phyloP scores from a whole-genome alignment of 768 basidiomycete species.

The Pisolithus tinctorius region DNA sequence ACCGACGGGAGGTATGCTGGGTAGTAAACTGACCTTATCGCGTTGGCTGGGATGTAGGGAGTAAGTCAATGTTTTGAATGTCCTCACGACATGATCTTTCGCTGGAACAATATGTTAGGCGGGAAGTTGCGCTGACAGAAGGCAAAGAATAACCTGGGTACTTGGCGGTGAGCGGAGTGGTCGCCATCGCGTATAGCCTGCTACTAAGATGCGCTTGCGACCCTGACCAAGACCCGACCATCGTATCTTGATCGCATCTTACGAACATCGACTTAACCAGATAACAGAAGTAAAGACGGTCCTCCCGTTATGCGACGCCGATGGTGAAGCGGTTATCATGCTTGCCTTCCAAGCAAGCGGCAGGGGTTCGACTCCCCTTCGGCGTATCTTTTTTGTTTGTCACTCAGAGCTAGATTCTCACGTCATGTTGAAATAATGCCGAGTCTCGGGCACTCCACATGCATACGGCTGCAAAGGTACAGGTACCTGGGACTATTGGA shows the following conservation, averaged over 20 bases:
- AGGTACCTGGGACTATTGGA: too few relatives aligned
- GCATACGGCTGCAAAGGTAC: too few relatives aligned
- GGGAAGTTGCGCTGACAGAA: background rate
- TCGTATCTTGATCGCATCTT: too few relatives aligned
- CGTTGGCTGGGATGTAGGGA: constrained; percentile 44
- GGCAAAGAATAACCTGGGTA: background rate
- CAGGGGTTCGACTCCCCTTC: constrained; percentile 76
- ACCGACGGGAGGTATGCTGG: background rate
- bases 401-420: background rate
- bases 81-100: constrained; percentile 45
- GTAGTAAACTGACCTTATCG: constrained; percentile 38
- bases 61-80: constrained; percentile 44
- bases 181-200: background rate
- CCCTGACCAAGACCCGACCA: too few relatives aligned
- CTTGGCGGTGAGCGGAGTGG: background rate
- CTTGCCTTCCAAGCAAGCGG: constrained; percentile 82
- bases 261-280: too few relatives aligned
- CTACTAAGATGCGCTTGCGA: background rate
- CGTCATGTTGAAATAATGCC: too few relatives aligned
- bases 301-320: constrained; percentile 26
- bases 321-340: constrained; percentile 93
- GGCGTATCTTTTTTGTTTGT: constrained; percentile 24
- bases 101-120: constrained; percentile 27
- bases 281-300: too few relatives aligned
- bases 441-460: too few relatives aligned